Conservation (phyloP, 2,329 filamentous ascomycete species). For the Diaporthe sp. region DNA sequence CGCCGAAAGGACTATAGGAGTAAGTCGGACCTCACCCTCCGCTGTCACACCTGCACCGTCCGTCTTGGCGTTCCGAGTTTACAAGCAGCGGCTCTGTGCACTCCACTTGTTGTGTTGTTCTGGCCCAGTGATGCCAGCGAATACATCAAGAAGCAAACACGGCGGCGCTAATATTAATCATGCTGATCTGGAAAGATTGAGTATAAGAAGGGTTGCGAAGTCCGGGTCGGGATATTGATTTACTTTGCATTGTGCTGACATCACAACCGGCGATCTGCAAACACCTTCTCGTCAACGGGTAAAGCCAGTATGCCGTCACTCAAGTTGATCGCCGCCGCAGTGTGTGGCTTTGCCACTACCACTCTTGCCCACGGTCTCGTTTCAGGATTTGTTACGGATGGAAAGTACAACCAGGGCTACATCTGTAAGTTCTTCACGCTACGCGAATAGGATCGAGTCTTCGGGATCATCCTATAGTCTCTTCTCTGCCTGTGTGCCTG, state of each 20-base stretch:
- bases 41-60: constrained; percentile 14
- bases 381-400: constrained; percentile 62
- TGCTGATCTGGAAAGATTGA: not conserved
- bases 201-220: constrained; percentile 13
- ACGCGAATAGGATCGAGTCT: not conserved
- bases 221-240: not conserved
- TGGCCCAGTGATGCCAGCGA: too few species aligned
- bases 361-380: constrained; percentile 59
- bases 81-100: constrained; percentile 12
- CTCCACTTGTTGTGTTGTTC: not conserved
- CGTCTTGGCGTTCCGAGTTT: constrained; percentile 31
- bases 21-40: constrained; percentile 12
- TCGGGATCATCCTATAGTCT: not conserved
- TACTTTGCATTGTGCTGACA: not conserved
- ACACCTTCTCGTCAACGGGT: not conserved
- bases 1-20: not conserved
- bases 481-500: not conserved
- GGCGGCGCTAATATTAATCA: not conserved
- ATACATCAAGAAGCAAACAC: not conserved
- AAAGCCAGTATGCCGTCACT: constrained; percentile 27
- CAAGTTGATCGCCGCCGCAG: constrained; percentile 18
- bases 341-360: constrained; percentile 45
- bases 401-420: constrained; percentile 48
- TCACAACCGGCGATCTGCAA: constrained; percentile 11
- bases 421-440: constrained; percentile 1